These are phyloP conservation scores for Chenopodium suecicum DNA, from an alignment of 148 eudicot genomes.

Conservation along the genomic window DNA sequence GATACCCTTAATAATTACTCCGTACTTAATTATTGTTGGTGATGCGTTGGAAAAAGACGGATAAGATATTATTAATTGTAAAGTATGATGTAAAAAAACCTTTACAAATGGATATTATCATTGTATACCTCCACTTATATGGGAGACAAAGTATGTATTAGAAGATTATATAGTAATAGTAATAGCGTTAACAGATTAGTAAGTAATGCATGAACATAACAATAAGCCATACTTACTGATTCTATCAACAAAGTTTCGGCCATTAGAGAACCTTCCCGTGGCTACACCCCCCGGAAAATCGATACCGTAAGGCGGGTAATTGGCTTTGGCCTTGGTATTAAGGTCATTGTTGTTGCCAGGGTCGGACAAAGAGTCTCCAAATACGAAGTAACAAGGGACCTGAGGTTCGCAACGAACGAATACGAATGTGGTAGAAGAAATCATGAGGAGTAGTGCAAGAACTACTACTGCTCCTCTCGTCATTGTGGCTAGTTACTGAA, in stretches of 20 bases:
- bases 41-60: no score
- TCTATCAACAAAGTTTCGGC: conserved; percentile 47
- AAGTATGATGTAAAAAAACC: no score
- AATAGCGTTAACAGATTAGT: background rate
- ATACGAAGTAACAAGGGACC: conserved; percentile 55
- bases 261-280: conserved; percentile 55
- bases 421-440: background rate
- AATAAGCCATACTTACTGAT: conserved; percentile 29
- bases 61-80: no score
- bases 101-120: background rate
- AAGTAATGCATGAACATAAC: background rate
- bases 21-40: no score
- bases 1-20: no score
- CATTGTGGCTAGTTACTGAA: background rate
- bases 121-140: background rate
- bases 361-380: conserved; percentile 56
- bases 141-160: background rate
- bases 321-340: conserved; percentile 40
- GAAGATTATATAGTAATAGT: no score
- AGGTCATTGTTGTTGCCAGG: conserved; percentile 54
- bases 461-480: conserved; percentile 1
- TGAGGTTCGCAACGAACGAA: conserved; percentile 20
- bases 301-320: conserved; percentile 53
- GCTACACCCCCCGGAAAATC: conserved; percentile 44
- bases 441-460: background rate